These are phyloP conservation scores for Neodidymelliopsis sp. DNA, from an alignment of 2,329 filamentous ascomycete genomes.

Conservation along the genomic window DNA sequence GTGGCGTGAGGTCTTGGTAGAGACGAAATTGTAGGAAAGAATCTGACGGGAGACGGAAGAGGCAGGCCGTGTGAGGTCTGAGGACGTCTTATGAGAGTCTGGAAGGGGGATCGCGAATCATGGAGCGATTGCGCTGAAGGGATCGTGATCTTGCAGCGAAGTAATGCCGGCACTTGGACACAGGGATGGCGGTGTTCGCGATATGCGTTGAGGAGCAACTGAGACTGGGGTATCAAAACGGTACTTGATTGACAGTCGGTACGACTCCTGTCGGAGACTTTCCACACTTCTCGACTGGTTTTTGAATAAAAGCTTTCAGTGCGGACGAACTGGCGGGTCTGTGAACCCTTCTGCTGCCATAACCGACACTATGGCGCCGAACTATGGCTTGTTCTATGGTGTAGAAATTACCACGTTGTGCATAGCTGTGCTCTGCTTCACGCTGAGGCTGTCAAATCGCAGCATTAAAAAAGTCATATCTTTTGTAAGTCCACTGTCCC, in stretches of 20 bases:
- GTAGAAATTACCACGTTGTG: constrained; percentile 17
- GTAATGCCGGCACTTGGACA: constrained; percentile 7
- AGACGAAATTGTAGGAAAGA: constrained; percentile 2
- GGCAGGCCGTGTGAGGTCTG: neutral
- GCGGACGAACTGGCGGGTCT: constrained; percentile 8
- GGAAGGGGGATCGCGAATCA: neutral
- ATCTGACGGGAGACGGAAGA: neutral
- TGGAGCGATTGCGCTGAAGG: neutral
- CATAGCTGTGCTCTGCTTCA: constrained; percentile 15
- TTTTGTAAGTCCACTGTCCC: constrained; percentile 6
- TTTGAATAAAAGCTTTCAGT: neutral
- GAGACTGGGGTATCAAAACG: neutral
- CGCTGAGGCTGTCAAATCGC: constrained; percentile 13
- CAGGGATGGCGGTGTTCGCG: constrained; percentile 2
- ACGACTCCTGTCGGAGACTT: neutral
- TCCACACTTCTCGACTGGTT: constrained; percentile 1
- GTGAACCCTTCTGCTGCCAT: constrained; percentile 2
- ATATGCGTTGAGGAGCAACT: neutral
- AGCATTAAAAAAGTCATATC: constrained; percentile 13
- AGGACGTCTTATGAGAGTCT: neutral
- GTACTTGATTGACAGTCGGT: constrained; percentile 6
- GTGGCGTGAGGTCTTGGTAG: neutral
- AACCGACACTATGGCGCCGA: constrained; percentile 14
- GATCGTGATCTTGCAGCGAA: constrained; percentile 4
- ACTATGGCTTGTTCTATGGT: constrained; percentile 16